Percentiles rank a stretch among this genome's conserved stretches.
Evolutionary conservation across 1,284 basidiomycete genomes (phyloP).

Genomic region (Ustilago sp.): DNA sequence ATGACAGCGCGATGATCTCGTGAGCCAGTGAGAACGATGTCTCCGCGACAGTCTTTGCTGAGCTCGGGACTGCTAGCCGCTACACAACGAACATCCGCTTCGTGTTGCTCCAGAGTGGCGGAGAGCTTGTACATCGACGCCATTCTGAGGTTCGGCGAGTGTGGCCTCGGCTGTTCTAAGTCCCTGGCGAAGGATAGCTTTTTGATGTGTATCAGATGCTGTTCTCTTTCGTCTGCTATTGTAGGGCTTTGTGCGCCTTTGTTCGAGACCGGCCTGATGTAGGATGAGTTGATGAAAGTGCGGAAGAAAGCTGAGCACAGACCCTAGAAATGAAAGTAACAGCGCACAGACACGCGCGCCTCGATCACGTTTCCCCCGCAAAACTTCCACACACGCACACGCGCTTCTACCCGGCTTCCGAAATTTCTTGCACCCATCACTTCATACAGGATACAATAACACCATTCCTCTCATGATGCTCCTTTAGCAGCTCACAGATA

Average conservation of each 20-base stretch:
- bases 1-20: slow-evolving; percentile 48
- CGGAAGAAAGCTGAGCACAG: slow-evolving; percentile 3
- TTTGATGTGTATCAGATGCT: not conserved
- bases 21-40: slow-evolving; percentile 58
- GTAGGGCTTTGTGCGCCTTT: not conserved
- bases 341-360: slow-evolving; percentile 35
- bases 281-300: not conserved
- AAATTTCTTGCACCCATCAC: not conserved
- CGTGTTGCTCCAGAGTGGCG: slow-evolving; percentile 55
- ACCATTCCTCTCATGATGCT: too few species aligned
- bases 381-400: slow-evolving; percentile 32
- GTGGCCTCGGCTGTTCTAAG: not conserved
- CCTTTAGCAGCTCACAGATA: too few species aligned
- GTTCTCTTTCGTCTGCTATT: not conserved
- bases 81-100: slow-evolving; percentile 61
- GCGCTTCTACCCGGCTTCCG: slow-evolving; percentile 24
- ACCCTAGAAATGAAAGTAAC: slow-evolving; percentile 3
- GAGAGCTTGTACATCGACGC: slow-evolving; percentile 50
- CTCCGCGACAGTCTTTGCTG: slow-evolving; percentile 36
- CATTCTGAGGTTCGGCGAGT: slow-evolving; percentile 11
- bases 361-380: slow-evolving; percentile 32
- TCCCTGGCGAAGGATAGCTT: not conserved
- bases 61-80: slow-evolving; percentile 33
- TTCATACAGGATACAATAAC: not conserved
- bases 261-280: not conserved